These are phyloP conservation scores for Cruciata laevipes DNA, from an alignment of 257 asterid species.

Conservation along the genomic window DNA sequence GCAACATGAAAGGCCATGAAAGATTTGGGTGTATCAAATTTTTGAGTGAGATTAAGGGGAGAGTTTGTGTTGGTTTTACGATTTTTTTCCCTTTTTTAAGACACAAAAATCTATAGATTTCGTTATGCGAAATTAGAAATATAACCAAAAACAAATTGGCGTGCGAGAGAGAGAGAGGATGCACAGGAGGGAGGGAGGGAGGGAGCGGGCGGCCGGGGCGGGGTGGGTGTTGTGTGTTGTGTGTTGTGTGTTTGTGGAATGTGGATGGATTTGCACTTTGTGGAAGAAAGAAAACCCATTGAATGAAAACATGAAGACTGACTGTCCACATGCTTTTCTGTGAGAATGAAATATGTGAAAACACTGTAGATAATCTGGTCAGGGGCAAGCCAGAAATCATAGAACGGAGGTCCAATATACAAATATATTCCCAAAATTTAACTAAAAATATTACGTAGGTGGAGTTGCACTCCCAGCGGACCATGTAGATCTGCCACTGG, in stretches of 20 bases:
- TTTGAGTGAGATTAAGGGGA: constrained; percentile 23
- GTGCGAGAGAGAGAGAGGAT: not conserved
- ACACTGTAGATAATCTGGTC: not conserved
- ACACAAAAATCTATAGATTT: not conserved
- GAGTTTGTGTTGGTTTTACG: constrained; percentile 13
- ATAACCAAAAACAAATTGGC: constrained; percentile 6
- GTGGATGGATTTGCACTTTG: not conserved
- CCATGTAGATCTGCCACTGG: not conserved
- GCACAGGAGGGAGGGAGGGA: constrained; percentile 14
- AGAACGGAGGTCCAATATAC: not conserved
- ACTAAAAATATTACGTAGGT: too few relatives aligned
- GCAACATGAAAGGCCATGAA: constrained; percentile 98
- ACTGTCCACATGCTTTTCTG: not conserved
- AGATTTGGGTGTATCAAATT: constrained; percentile 24
- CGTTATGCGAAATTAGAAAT: not conserved
- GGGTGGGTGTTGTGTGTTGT: too few relatives aligned
- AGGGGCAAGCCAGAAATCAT: not conserved
- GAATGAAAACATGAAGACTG: not conserved
- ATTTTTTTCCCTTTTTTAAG: constrained; percentile 13
- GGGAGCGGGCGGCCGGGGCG: constrained; percentile 8
- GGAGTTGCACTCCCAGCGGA: not conserved
- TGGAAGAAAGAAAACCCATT: not conserved
- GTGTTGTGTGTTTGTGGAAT: not conserved
- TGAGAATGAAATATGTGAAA: not conserved
- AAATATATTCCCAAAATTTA: too few relatives aligned